These are phyloP conservation scores for Hemisphaericaspora subhashii DNA, from an alignment of 1,139 yeast species.

Conservation along the genomic window DNA sequence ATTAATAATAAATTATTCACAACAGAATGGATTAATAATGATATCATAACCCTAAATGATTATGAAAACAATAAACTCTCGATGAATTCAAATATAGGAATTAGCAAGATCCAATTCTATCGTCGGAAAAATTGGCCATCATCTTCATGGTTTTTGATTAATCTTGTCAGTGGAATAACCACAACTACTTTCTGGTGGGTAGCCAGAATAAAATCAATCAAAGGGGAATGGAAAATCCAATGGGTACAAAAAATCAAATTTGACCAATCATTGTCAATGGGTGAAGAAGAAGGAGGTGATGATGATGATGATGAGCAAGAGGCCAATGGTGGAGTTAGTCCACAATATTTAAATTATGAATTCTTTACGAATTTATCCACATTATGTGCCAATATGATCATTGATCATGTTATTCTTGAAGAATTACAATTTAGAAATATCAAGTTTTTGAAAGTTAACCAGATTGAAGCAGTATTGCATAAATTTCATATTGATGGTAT, in stretches of 20 bases:
- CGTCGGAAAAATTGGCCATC: constrained; percentile 71
- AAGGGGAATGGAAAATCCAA: constrained; percentile 64
- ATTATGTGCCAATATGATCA: constrained; percentile 56
- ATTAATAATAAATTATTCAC: constrained; percentile 56
- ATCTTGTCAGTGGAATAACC: constrained; percentile 43
- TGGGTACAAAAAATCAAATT: constrained; percentile 40
- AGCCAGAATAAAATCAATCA: constrained; percentile 56
- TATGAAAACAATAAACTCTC: constrained; percentile 31
- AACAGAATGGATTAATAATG: constrained; percentile 67
- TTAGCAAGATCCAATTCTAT: constrained; percentile 46
- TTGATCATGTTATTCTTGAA: constrained; percentile 63
- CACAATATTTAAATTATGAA: constrained; percentile 39
- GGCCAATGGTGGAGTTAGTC: constrained; percentile 16
- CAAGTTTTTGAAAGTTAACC: constrained; percentile 28
- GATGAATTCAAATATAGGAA: constrained; percentile 1
- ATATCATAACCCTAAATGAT: constrained; percentile 49
- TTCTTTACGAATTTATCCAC: constrained; percentile 52
- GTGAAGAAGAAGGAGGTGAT: neutral
- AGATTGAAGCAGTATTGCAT: constrained; percentile 11
- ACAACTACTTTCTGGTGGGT: constrained; percentile 62
- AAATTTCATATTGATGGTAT: constrained; percentile 15
- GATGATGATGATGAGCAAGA: neutral
- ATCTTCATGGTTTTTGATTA: constrained; percentile 67
- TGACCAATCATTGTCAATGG: constrained; percentile 8
- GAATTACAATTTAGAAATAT: constrained; percentile 51